Evolutionary conservation across 1,284 basidiomycete genomes (phyloP).

Genomic region (Peniophora sp.): DNA sequence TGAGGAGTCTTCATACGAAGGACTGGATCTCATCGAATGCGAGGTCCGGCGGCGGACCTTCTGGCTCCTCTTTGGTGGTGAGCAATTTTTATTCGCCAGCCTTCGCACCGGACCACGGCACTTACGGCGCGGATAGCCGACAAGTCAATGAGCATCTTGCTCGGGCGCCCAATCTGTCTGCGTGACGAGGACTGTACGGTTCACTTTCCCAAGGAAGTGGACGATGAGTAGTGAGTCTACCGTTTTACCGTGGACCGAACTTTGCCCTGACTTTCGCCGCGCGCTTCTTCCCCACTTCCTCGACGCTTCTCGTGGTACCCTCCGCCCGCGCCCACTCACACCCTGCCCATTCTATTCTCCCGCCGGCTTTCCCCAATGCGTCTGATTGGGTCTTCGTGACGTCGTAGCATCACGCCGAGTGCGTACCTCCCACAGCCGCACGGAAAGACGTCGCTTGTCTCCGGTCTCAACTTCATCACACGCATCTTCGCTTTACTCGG

Average conservation of each 20-base stretch:
- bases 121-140: conserved; percentile 44
- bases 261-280: conserved; percentile 12
- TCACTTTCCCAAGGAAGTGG: conserved; percentile 77
- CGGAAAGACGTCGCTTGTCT: conserved; percentile 75
- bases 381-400: conserved; percentile 8
- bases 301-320: not conserved
- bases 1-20: conserved; percentile 74
- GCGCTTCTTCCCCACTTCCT: not conserved
- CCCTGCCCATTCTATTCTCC: conserved; percentile 21
- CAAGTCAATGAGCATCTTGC: conserved; percentile 80
- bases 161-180: conserved; percentile 73
- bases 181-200: conserved; percentile 83
- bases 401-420: conserved; percentile 64
- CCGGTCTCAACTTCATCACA: conserved; percentile 79
- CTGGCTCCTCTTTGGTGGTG: conserved; percentile 81
- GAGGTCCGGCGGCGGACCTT: conserved; percentile 77
- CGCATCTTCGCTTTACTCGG: conserved; percentile 78
- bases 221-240: conserved; percentile 67
- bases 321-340: conserved; percentile 6
- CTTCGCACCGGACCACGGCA: not conserved
- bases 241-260: conserved; percentile 3
- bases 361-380: conserved; percentile 22
- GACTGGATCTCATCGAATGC: conserved; percentile 76
- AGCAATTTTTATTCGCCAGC: conserved; percentile 13
- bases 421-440: conserved; percentile 76